These are phyloP conservation scores for Canariomyces notabilis DNA, from an alignment of 2,329 filamentous ascomycete genomes.

Conservation along the genomic window DNA sequence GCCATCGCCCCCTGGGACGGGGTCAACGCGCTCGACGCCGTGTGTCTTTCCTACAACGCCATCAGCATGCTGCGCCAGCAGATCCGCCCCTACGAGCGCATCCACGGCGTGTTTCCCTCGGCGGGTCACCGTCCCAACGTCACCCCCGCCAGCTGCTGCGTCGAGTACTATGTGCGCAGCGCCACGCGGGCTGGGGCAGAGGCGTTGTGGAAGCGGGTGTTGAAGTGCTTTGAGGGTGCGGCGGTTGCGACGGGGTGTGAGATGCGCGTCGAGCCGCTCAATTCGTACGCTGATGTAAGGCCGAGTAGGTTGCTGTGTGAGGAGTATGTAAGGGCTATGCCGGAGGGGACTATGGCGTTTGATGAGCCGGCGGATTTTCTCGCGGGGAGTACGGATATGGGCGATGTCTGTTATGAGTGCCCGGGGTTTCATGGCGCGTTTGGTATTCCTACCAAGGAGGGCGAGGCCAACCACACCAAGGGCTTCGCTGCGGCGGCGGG, in stretches of 20 bases:
- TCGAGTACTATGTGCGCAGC: conserved; percentile 42
- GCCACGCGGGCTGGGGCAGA: conserved; percentile 34
- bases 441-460: conserved; percentile 33
- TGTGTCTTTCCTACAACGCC: conserved; percentile 37
- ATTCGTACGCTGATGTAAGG: conserved; percentile 31
- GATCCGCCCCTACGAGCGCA: conserved; percentile 41
- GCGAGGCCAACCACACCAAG: conserved; percentile 39
- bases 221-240: conserved; percentile 32
- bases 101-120: conserved; percentile 45
- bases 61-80: conserved; percentile 47
- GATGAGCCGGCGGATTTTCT: conserved; percentile 28
- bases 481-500: conserved; percentile 36
- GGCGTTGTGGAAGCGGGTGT: conserved; percentile 28
- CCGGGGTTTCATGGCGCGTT: conserved; percentile 41
- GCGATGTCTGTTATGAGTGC: conserved; percentile 40
- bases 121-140: conserved; percentile 34
- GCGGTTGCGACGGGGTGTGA: conserved; percentile 34
- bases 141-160: conserved; percentile 35
- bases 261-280: conserved; percentile 27
- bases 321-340: conserved; percentile 29
- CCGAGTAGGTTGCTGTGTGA: conserved; percentile 23
- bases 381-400: conserved; percentile 35
- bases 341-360: conserved; percentile 28
- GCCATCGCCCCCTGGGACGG: conserved; percentile 46
- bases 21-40: conserved; percentile 46